Conservation (phyloP, 2,329 filamentous ascomycete genomes). For the Sporothrix globosa region DNA sequence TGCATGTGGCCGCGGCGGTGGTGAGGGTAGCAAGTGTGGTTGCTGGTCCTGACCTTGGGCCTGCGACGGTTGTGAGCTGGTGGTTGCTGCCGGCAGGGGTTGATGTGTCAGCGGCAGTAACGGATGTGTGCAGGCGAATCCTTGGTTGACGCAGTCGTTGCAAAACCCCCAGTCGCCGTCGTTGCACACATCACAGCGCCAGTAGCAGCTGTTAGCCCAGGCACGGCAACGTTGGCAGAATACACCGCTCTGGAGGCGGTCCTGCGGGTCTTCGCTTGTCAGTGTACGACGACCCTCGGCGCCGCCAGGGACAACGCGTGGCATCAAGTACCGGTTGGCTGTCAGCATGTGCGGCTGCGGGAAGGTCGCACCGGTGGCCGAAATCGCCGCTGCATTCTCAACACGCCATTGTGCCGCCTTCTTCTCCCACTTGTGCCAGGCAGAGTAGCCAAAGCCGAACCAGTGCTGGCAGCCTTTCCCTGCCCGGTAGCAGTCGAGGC, state of each 20-base stretch:
- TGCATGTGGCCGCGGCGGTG: constrained; percentile 41
- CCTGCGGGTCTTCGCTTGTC: constrained; percentile 68
- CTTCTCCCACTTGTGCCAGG: constrained; percentile 68
- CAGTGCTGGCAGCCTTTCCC: constrained; percentile 81
- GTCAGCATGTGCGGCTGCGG: constrained; percentile 62
- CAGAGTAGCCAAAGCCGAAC: constrained; percentile 82
- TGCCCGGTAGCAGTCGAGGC: constrained; percentile 75
- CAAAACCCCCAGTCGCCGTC: constrained; percentile 96
- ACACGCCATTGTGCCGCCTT: constrained; percentile 40
- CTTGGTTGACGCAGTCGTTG: constrained; percentile 81
- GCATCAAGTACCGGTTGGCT: constrained; percentile 59
- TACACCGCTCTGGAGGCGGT: constrained; percentile 73
- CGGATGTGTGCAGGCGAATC: constrained; percentile 77
- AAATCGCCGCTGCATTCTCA: constrained; percentile 42
- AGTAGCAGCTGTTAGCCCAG: constrained; percentile 82
- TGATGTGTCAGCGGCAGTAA: constrained; percentile 75
- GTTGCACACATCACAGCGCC: constrained; percentile 86
- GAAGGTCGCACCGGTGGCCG: constrained; percentile 8
- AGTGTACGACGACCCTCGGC: constrained; percentile 60
- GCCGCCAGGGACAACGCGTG: constrained; percentile 54
- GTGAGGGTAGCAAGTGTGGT: constrained; percentile 35
- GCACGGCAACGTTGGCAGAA: constrained; percentile 79
- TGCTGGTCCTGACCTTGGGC: constrained; percentile 35
- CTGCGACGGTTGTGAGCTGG: constrained; percentile 29
- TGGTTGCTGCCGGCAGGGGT: constrained; percentile 37